A percentile compares a stretch with the other conserved stretches of the same genome.
These are phyloP conservation scores for Entomortierella lignicola DNA, from an alignment of 192 early-diverging fungal species.

Conservation along the genomic window DNA sequence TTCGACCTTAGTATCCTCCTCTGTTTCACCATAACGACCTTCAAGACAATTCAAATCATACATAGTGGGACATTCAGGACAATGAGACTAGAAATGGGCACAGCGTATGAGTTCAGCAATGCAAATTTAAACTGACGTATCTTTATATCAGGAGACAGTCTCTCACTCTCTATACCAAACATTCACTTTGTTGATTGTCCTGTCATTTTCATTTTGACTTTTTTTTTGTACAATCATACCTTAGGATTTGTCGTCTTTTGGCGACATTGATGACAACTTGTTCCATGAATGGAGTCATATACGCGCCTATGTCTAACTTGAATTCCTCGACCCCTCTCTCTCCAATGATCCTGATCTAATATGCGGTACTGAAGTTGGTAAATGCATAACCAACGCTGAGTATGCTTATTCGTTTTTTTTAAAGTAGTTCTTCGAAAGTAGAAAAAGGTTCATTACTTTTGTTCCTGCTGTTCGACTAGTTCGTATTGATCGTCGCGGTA, in stretches of 20 bases:
- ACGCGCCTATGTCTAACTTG: no score
- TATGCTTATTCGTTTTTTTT: not conserved
- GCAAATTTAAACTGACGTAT: no score
- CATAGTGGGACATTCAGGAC: not conserved
- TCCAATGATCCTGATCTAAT: no score
- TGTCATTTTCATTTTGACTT: no score
- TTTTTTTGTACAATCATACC: not conserved
- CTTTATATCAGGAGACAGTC: no score
- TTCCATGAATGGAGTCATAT: not conserved
- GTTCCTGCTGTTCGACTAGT: no score
- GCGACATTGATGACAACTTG: not conserved
- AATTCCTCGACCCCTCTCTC: no score
- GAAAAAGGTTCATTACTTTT: not conserved
- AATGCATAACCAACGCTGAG: not conserved
- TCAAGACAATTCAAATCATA: not conserved
- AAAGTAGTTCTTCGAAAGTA: not conserved
- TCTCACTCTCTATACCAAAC: no score
- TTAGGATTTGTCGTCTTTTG: not conserved
- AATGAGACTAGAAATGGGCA: not conserved
- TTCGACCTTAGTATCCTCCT: not conserved
- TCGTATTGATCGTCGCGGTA: not conserved
- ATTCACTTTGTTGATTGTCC: no score
- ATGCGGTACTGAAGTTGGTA: no score
- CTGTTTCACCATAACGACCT: not conserved
- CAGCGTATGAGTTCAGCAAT: no score